These are phyloP conservation scores for Pleurotus platypus DNA, from an alignment of 768 basidiomycete species.

Conservation along the genomic window DNA sequence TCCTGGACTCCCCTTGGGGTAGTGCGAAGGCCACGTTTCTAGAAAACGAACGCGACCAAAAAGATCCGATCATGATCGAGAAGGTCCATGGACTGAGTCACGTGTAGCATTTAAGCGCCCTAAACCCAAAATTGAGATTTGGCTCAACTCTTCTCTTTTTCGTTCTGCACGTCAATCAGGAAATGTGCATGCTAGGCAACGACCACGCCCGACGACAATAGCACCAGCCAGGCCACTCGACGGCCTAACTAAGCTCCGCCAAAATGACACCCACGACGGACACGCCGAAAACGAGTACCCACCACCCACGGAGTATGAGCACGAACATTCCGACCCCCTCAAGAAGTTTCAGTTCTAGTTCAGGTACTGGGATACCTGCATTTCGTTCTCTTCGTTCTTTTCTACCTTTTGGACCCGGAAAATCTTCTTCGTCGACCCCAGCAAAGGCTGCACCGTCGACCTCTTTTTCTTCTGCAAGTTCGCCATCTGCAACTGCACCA, in stretches of 20 bases:
- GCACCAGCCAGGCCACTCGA: neutral
- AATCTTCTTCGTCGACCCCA: conserved; percentile 15
- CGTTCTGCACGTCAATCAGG: too few species aligned
- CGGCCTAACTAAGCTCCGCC: neutral
- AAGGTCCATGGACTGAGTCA: too few species aligned
- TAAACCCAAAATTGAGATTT: too few species aligned
- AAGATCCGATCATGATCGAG: too few species aligned
- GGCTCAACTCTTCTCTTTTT: too few species aligned
- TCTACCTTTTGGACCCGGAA: conserved; percentile 61
- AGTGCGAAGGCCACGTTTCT: too few species aligned
- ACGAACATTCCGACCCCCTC: conserved; percentile 1
- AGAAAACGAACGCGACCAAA: too few species aligned
- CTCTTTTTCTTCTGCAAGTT: conserved; percentile 12
- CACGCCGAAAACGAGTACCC: conserved; percentile 1
- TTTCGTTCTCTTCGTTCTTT: conserved; percentile 66
- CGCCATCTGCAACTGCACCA: neutral
- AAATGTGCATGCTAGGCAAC: neutral
- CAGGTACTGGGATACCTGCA: conserved; percentile 7
- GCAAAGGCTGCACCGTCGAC: conserved; percentile 7
- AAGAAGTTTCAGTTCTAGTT: neutral
- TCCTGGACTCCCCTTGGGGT: too few species aligned
- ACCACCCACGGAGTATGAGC: neutral
- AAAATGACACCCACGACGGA: neutral
- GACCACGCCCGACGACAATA: neutral
- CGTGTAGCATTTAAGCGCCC: too few species aligned